These are phyloP conservation scores for Rhodotorula toruloides DNA, from an alignment of 768 basidiomycete species.

Conservation along the genomic window DNA sequence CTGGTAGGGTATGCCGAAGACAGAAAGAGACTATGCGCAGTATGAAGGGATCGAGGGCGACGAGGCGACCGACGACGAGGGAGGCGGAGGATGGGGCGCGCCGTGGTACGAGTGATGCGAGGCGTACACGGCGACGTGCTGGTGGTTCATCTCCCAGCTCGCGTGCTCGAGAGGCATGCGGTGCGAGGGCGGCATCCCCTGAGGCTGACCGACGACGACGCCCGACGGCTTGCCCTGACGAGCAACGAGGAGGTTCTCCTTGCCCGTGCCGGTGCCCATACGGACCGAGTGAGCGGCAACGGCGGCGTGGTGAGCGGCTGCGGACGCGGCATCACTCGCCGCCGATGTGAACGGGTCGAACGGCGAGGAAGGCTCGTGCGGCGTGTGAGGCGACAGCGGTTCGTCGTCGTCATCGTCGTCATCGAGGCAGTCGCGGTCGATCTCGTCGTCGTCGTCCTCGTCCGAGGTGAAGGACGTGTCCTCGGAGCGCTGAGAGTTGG, in stretches of 20 bases:
- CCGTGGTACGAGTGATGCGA: neutral
- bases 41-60: neutral
- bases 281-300: too few relatives aligned
- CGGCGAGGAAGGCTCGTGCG: constrained; percentile 28
- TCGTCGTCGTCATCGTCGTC: constrained; percentile 29
- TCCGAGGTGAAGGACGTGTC: constrained; percentile 13
- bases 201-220: neutral
- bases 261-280: neutral
- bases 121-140: neutral
- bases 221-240: too few relatives aligned
- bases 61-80: neutral
- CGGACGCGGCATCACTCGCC: too few relatives aligned
- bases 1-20: neutral
- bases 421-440: constrained; percentile 27
- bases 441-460: constrained; percentile 14
- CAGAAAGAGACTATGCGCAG: neutral
- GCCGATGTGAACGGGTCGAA: constrained; percentile 45
- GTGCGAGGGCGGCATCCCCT: neutral
- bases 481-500: too few relatives aligned
- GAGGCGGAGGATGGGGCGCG: too few relatives aligned
- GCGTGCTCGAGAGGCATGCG: constrained; percentile 30
- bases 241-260: constrained; percentile 25
- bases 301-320: constrained; percentile 52
- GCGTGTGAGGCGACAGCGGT: constrained; percentile 35
- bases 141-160: constrained; percentile 36